Conservation (phyloP, 78 protist genomes). For the Dictyostelium intermedium region DNA sequence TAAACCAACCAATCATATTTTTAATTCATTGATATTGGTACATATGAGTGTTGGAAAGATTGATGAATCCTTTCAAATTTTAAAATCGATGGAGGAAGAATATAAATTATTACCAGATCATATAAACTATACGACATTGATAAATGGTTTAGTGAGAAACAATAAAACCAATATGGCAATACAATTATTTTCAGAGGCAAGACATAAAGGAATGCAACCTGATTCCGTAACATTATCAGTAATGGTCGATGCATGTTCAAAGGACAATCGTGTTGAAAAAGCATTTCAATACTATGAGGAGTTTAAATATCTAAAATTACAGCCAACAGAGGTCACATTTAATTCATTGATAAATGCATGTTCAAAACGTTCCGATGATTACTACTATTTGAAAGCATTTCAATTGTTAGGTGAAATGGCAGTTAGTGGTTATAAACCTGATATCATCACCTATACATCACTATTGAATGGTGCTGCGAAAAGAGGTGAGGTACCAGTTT, state of each 20-base stretch:
- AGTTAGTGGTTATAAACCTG: constrained; percentile 12
- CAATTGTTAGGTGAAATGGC: constrained; percentile 59
- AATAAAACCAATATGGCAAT: not conserved
- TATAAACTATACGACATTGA: constrained; percentile 43
- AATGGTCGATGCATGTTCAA: constrained; percentile 70
- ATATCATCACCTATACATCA: constrained; percentile 65
- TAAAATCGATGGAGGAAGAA: constrained; percentile 14
- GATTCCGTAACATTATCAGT: constrained; percentile 52
- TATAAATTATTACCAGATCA: constrained; percentile 55
- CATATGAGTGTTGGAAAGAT: not conserved
- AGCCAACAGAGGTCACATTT: constrained; percentile 63
- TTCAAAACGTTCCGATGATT: constrained; percentile 55
- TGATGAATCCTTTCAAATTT: constrained; percentile 31
- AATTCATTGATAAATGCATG: constrained; percentile 61
- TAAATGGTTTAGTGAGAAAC: constrained; percentile 26
- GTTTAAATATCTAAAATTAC: constrained; percentile 47
- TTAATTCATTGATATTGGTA: constrained; percentile 11
- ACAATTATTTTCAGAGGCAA: constrained; percentile 53
- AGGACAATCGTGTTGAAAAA: constrained; percentile 48
- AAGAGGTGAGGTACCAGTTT: constrained; percentile 44
- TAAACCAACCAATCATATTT: constrained; percentile 8
- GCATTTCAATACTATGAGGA: constrained; percentile 66
- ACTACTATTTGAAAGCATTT: constrained; percentile 58
- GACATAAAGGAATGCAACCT: constrained; percentile 64
- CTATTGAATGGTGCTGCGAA: constrained; percentile 18